phyloP scores from a whole-genome alignment of 2,329 filamentous ascomycete species.

The Sarocladium oryzae region DNA sequence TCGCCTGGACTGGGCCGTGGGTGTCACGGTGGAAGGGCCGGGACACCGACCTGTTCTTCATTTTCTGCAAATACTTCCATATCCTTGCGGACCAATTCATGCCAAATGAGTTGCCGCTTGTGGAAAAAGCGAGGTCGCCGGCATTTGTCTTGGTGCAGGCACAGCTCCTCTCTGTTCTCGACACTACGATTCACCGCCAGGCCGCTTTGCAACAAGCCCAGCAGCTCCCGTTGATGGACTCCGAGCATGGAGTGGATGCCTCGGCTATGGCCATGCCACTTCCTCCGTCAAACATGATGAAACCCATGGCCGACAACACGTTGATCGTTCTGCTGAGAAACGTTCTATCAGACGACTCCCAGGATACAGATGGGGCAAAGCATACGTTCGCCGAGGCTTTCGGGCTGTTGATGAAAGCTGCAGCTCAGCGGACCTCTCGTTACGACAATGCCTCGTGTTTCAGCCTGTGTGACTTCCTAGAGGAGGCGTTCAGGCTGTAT shows the following conservation, averaged over 20 bases:
- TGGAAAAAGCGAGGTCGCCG: constrained; percentile 59
- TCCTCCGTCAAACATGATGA: constrained; percentile 61
- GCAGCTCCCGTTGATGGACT: constrained; percentile 38
- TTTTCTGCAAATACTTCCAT: constrained; percentile 85
- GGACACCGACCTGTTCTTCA: constrained; percentile 85
- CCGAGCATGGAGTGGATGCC: constrained; percentile 44
- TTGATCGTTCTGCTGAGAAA: constrained; percentile 77
- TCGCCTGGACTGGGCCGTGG: constrained; percentile 86
- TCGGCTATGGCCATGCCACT: constrained; percentile 57
- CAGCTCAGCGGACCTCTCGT: constrained; percentile 67
- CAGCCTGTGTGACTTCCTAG: constrained; percentile 83
- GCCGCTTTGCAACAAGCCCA: constrained; percentile 41
- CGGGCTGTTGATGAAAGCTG: constrained; percentile 63
- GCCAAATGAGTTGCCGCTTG: constrained; percentile 44
- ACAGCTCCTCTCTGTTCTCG: constrained; percentile 71
- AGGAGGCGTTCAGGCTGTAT: constrained; percentile 67
- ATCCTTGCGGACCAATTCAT: constrained; percentile 70
- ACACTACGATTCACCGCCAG: constrained; percentile 78
- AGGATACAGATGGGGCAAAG: constrained; percentile 38
- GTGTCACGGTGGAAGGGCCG: constrained; percentile 77
- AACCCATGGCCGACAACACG: constrained; percentile 83
- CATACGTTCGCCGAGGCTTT: constrained; percentile 73
- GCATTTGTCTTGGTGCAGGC: constrained; percentile 76
- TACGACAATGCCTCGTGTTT: constrained; percentile 82
- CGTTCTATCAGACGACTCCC: constrained; percentile 51